A percentile compares a stretch with the other conserved stretches of the same genome.
Conservation (phyloP, 257 asterid species). For the Ehretia macrophylla region DNA sequence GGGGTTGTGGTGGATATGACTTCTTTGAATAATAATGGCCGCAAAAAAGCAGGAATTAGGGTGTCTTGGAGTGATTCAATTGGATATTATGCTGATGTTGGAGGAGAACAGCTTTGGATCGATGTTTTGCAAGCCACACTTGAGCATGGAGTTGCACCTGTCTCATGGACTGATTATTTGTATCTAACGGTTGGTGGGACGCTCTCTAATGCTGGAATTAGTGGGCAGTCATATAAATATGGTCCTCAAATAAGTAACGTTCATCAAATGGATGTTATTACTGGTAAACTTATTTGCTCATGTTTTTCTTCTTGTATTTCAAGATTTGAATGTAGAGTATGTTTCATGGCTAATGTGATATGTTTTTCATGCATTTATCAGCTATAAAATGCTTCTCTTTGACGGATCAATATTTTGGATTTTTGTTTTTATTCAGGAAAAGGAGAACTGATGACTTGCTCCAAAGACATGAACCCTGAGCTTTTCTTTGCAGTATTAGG, state of each 20-base stretch:
- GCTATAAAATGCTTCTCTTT: not conserved
- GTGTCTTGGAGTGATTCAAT: slow-evolving; percentile 9
- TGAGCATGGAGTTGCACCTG: slow-evolving; percentile 13
- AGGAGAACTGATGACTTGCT: slow-evolving; percentile 50
- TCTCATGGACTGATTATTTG: slow-evolving; percentile 18
- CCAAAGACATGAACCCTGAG: slow-evolving; percentile 36
- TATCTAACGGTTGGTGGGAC: slow-evolving; percentile 13
- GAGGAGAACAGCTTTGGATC: slow-evolving; percentile 17
- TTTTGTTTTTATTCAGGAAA: slow-evolving; percentile 27
- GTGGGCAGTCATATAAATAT: slow-evolving; percentile 5
- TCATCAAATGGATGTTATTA: slow-evolving; percentile 11
- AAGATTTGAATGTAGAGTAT: too few relatives aligned
- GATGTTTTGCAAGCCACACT: slow-evolving; percentile 12
- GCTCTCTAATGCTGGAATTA: slow-evolving; percentile 13
- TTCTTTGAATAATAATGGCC: not conserved
- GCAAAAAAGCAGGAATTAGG: too few relatives aligned
- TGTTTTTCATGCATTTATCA: too few relatives aligned
- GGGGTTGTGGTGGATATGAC: slow-evolving; percentile 18
- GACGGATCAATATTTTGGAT: not conserved
- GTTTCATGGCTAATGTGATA: too few relatives aligned
- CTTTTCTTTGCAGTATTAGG: slow-evolving; percentile 53
- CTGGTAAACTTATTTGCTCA: not conserved
- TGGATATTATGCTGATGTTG: slow-evolving; percentile 15
- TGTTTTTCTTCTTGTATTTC: not conserved
- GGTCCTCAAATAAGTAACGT: slow-evolving; percentile 17